Evolutionary conservation across 169 alveolate genomes (phyloP), one percentile per base, ranked within the genome.

Genomic region (Plasmodium knowlesi): DNA sequence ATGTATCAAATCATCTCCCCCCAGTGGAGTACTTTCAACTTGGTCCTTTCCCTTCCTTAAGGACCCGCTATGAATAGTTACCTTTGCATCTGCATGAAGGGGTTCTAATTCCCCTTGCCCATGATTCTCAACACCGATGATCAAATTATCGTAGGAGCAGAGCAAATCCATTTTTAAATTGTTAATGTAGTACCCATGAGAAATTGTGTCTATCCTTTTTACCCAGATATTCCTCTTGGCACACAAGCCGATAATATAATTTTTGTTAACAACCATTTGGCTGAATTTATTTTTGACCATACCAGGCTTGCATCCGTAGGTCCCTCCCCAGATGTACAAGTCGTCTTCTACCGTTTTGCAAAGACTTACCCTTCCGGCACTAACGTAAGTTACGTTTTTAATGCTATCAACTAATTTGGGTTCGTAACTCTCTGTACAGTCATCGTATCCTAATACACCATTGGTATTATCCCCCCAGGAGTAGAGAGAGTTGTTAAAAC

Each of bases 161-260:
- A 78, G 37, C 0, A 88, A 39, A 32, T 79, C 50, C 3, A 88
- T 79, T 88, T 79, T 53, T 19, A 88, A 37, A 88, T 88, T 88
- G n/a, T 88, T 88, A 3, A 88, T 79, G 71, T 88, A 88, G 50
- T 78, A 88, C 0, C 94, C 94, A 54, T 88, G 94, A 32, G 94
- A 53, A 3, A 34, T n/a, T 5, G 43, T 50, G 53, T 88, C 54
- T 43, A 88, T 79, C 25, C 79, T 76, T 88, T 88, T 88, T n/a
- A 88, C 82, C 94, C 94, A 88, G 8, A 88, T 78, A 25, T 88
- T 88, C 61, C 57, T 88, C 71, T 88, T 37, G 2, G 30, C 72
- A 46, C 89, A 88, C 61, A 88, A 39, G 37, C 90, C 94, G 3
- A 88, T 79, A 25, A 88, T 78, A 88, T 57, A 88, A 88, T 88